Evolutionary conservation across 768 basidiomycete species (phyloP).

Genomic region (Austroboletus eburneus): DNA sequence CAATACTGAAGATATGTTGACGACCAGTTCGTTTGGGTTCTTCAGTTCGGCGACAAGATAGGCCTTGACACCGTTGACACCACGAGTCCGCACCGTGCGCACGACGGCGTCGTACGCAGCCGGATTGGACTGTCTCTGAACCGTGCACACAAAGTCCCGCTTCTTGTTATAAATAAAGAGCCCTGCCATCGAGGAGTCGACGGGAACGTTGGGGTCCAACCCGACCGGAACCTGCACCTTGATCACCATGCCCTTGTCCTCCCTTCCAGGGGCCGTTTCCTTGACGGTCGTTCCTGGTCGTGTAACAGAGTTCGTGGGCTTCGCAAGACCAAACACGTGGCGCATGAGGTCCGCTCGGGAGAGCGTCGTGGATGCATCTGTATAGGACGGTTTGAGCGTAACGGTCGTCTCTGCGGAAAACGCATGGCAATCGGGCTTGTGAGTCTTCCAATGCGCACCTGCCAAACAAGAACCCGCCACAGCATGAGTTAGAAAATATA

Average conservation of each 20-base stretch:
- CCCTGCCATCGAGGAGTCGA: constrained; percentile 14
- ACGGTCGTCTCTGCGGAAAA: constrained; percentile 43
- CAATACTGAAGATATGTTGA: constrained; percentile 49
- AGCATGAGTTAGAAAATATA: neutral
- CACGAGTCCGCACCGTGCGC: constrained; percentile 37
- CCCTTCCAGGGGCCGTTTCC: constrained; percentile 12
- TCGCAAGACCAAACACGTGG: constrained; percentile 25
- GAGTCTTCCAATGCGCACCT: constrained; percentile 46
- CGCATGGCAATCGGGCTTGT: constrained; percentile 45
- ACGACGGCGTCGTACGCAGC: constrained; percentile 40
- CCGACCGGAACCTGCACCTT: constrained; percentile 49
- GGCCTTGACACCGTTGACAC: constrained; percentile 43
- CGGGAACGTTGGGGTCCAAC: neutral
- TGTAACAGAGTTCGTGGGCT: constrained; percentile 12
- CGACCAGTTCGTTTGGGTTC: constrained; percentile 42
- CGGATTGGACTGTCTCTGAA: constrained; percentile 32
- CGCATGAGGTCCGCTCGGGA: constrained; percentile 32
- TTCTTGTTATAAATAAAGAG: constrained; percentile 51
- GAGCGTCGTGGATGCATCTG: constrained; percentile 4
- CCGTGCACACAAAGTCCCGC: constrained; percentile 46
- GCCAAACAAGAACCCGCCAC: neutral
- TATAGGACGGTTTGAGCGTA: constrained; percentile 44
- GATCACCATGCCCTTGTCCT: constrained; percentile 43
- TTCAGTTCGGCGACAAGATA: constrained; percentile 54
- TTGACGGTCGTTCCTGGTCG: constrained; percentile 19